phyloP scores from a whole-genome alignment of 768 basidiomycete species.

The Ramaria rubella region DNA sequence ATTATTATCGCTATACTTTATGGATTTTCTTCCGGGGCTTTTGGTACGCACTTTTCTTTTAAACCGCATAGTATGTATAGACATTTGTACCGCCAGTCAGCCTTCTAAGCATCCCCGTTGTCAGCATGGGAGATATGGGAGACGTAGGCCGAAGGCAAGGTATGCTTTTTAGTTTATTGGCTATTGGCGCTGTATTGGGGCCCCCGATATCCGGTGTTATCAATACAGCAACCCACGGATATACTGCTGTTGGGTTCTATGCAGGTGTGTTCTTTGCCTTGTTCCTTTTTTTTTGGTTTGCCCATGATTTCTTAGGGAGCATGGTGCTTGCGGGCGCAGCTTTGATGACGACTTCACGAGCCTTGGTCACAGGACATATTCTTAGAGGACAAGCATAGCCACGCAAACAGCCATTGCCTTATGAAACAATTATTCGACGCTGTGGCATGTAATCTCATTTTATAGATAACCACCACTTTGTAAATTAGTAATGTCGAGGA shows the following conservation, averaged over 20 bases:
- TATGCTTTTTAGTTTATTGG: constrained; percentile 53
- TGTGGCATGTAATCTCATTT: too few relatives aligned
- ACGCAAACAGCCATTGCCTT: too few relatives aligned
- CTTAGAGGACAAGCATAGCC: constrained; percentile 23
- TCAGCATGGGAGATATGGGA: constrained; percentile 50
- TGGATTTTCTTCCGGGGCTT: constrained; percentile 51
- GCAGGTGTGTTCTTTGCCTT: constrained; percentile 31
- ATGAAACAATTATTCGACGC: too few relatives aligned
- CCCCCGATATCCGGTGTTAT: constrained; percentile 74
- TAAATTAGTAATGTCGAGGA: not conserved
- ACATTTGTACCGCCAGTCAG: constrained; percentile 30
- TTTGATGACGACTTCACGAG: constrained; percentile 34
- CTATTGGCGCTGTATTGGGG: constrained; percentile 58
- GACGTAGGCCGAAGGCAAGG: constrained; percentile 64
- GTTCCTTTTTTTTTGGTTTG: not conserved
- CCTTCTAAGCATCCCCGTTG: constrained; percentile 48
- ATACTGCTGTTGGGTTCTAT: constrained; percentile 47
- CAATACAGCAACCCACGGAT: constrained; percentile 44
- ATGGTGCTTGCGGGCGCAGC: constrained; percentile 36
- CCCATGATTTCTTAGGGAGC: constrained; percentile 23
- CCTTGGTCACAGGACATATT: constrained; percentile 33
- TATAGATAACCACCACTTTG: not conserved
- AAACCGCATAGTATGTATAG: not conserved
- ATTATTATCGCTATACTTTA: constrained; percentile 8
- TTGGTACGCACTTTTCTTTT: constrained; percentile 15